These are phyloP conservation scores for Neospermospora avenae DNA, from an alignment of 2,329 filamentous ascomycete species.

Conservation along the genomic window DNA sequence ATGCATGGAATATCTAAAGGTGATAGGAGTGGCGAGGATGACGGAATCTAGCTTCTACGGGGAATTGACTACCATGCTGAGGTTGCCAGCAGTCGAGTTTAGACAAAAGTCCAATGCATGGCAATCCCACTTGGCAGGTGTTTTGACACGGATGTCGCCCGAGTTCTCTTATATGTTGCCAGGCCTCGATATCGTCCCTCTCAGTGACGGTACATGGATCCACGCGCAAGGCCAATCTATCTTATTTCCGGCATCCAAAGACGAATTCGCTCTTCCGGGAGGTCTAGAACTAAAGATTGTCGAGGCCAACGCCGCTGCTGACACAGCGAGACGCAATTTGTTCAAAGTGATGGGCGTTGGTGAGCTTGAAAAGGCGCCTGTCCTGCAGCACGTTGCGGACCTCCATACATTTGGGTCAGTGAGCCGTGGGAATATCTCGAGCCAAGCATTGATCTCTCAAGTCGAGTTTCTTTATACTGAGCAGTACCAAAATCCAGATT, in stretches of 20 bases:
- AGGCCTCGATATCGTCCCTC: neutral
- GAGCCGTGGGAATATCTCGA: neutral
- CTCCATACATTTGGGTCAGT: neutral
- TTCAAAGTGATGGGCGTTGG: slow-evolving; percentile 4
- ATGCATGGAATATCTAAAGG: neutral
- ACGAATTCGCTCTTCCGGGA: neutral
- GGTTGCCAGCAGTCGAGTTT: neutral
- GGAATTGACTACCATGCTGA: neutral
- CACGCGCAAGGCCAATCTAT: neutral
- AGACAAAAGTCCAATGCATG: slow-evolving; percentile 5
- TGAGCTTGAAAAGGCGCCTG: slow-evolving; percentile 7
- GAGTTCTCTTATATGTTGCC: neutral
- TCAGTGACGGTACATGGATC: neutral
- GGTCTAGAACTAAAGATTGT: slow-evolving; percentile 1
- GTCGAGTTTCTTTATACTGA: slow-evolving; percentile 11
- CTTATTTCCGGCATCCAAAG: neutral
- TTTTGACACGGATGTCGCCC: neutral
- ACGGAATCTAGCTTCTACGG: neutral
- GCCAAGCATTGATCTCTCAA: slow-evolving; percentile 8
- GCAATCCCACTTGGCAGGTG: slow-evolving; percentile 9
- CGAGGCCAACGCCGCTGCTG: neutral
- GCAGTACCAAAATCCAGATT: slow-evolving; percentile 7
- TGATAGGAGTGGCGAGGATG: neutral
- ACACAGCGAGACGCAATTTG: neutral
- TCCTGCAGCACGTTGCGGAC: slow-evolving; percentile 8